Evolutionary conservation across 1,139 yeast genomes (phyloP), one percentile per base, ranked within the genome.

Genomic region (Lodderomyces metapsilosis): DNA sequence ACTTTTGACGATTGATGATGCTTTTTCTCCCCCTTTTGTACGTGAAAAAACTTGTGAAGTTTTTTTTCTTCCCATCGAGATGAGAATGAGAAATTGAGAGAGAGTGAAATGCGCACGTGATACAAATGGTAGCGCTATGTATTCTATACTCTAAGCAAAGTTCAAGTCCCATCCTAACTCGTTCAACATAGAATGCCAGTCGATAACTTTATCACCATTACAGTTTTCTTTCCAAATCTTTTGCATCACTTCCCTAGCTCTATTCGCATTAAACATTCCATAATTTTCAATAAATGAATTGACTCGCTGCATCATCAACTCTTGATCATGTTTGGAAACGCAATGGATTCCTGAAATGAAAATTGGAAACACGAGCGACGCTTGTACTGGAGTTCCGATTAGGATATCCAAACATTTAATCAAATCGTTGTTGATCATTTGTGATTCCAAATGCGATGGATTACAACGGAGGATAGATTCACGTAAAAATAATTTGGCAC

Each of bases 271-370:
- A 63, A 84, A 78, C 44, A 87, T 84, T 37, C 80, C 79, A 54
- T 85, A 85, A 17, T 85, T 64, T 36, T 72, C 66, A 48, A 81
- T 78, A 52, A 80, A 76, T 30, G 67, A 74, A 20, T 77, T 77
- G 47, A 85, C 76, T 44, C 86, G 66, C 16, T 55, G 58, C 38
- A 68, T 59, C 77, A 85, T 82, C 34, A 64, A 57, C 12, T 60
- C 59, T 17, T 88, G 70, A 49, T 80, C 84, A 28, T 54, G 61
- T 4, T 63, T 61, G 1, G 74, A 64, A 7, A 80, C 75, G 52
- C 86, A 77, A 56, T 82, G 83, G 51, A 86, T 76, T 1, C 94
- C 92, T 0, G 89, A 84, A 25, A 86, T 80, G 55, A 87, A 87
- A 48, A 84, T 61, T 0, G 95, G 95, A 59, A 86, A 85, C 35